Base-by-base conservation (phyloP, 148 eudicot species). In the Diospyros kaki region DNA sequence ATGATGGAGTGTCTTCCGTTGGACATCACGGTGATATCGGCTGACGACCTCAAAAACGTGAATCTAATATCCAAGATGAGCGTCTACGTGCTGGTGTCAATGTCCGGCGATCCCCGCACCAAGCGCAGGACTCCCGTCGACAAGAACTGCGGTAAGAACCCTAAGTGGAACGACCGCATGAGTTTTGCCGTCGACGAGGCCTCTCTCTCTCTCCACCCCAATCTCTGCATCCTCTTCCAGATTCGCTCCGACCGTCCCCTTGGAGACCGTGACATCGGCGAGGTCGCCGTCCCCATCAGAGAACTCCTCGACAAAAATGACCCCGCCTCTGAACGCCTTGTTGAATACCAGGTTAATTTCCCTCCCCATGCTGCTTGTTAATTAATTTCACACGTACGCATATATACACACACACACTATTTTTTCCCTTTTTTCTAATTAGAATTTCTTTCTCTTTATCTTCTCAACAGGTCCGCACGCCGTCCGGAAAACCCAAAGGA, bases 211-310 rank as follows among this genome's bases (percentile, higher is more conserved):
- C 55, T 75, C 52, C 75, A 81, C 58, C 80, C 74, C 38, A 65
- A 85, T 4, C 76, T 85, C 46, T 78, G 83, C 39, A 68, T 90
- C 44, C 72, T 73, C 38, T 82, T 90, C 59, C 83, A 80, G 58
- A 79, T 93, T 70, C 84, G 76, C 80, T 86, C 90, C 0, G 76
- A 81, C 13, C 73, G 86, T n/a, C 70, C 83, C n/a, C 70, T 93
- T 12, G 89, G 93, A 0, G 96, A 90, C 77, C 83, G 80, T 56
- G 88, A 81, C 48, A 68, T 89, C 4, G 98, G 98, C 42, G 79
- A 90, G 66, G 93, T 89, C 9, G 71, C 78, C 69, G 84, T 93
- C 45, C 87, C 88, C 5, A 55, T 93, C 4, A 77, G 77, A 45
- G 90, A 90, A 13, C 87, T 90, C 4, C 74, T 75, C 56, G 79